Percentiles rank a stretch among this genome's conserved stretches.
These are phyloP conservation scores for Ceratobasidium theobromae DNA, from an alignment of 1,284 basidiomycete genomes.

Conservation along the genomic window DNA sequence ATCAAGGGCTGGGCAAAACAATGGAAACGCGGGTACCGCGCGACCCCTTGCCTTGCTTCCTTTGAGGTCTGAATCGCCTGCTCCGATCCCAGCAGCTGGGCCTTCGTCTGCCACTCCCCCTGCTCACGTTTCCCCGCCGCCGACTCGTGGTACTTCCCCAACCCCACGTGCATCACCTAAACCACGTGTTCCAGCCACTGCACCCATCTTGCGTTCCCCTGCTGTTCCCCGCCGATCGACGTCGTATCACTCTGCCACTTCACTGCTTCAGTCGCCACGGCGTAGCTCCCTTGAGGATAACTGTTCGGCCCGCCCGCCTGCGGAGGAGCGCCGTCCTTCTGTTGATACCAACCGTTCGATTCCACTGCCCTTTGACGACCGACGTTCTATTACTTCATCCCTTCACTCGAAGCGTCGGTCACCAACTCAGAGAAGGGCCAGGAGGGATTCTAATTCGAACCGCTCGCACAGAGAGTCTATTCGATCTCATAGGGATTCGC, in stretches of 20 bases:
- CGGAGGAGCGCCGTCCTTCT: not conserved
- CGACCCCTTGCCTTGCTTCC: not conserved
- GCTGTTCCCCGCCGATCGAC: not conserved
- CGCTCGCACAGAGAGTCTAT: not conserved
- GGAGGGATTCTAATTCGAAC: not conserved
- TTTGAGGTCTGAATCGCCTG: not conserved
- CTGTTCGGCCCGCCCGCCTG: not conserved
- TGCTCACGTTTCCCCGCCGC: not conserved
- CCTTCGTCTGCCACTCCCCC: not conserved
- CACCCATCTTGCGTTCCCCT: not conserved
- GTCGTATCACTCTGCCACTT: constrained; percentile 4
- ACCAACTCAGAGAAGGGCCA: not conserved
- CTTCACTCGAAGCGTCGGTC: not conserved
- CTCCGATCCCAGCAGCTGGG: not conserved
- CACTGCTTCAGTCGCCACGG: not conserved
- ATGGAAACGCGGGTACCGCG: not conserved
- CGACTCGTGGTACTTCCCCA: not conserved
- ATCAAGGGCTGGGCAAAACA: not conserved
- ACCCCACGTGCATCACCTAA: not conserved
- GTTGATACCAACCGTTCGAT: not conserved
- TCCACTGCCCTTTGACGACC: not conserved
- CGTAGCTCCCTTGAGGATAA: no score
- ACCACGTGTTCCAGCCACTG: not conserved
- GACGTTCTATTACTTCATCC: not conserved
- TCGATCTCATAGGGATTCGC: not conserved